Evolutionary conservation across 148 eudicot genomes (phyloP).

Genomic region (Simmondsia chinensis): DNA sequence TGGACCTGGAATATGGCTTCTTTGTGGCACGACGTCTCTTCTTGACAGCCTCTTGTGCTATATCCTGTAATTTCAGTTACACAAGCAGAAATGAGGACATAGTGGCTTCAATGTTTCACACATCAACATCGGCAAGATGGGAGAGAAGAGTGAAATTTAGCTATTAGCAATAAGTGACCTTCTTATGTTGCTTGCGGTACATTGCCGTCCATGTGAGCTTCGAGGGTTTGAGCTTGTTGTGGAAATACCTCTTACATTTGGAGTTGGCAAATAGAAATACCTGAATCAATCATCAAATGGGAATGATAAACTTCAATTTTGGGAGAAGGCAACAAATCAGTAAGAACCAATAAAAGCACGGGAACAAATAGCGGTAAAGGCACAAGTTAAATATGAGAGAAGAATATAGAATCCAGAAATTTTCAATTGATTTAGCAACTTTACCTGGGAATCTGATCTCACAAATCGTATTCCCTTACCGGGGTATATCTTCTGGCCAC

Average conservation of each 20-base stretch:
- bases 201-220: slow-evolving; percentile 69
- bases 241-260: slow-evolving; percentile 72
- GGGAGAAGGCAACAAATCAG: background rate
- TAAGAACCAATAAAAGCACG: background rate
- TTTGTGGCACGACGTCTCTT: slow-evolving; percentile 65
- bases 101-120: background rate
- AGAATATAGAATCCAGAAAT: no score
- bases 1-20: slow-evolving; percentile 67
- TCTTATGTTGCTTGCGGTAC: slow-evolving; percentile 67
- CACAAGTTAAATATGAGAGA: no score
- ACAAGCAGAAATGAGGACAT: background rate
- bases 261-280: slow-evolving; percentile 55
- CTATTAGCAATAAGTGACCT: slow-evolving; percentile 19
- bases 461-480: slow-evolving; percentile 50
- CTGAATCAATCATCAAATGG: slow-evolving; percentile 24
- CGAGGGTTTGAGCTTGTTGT: slow-evolving; percentile 51
- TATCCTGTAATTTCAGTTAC: slow-evolving; percentile 22
- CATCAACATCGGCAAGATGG: background rate
- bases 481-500: slow-evolving; percentile 52
- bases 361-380: no score
- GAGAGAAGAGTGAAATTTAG: background rate
- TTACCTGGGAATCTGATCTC: slow-evolving; percentile 45
- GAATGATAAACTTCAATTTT: no score
- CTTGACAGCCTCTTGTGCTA: slow-evolving; percentile 58
- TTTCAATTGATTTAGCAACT: background rate